Percentiles rank a stretch among this genome's conserved stretches.
These are phyloP conservation scores for Baorangia bicolor DNA, from an alignment of 768 basidiomycete genomes.

Conservation along the genomic window DNA sequence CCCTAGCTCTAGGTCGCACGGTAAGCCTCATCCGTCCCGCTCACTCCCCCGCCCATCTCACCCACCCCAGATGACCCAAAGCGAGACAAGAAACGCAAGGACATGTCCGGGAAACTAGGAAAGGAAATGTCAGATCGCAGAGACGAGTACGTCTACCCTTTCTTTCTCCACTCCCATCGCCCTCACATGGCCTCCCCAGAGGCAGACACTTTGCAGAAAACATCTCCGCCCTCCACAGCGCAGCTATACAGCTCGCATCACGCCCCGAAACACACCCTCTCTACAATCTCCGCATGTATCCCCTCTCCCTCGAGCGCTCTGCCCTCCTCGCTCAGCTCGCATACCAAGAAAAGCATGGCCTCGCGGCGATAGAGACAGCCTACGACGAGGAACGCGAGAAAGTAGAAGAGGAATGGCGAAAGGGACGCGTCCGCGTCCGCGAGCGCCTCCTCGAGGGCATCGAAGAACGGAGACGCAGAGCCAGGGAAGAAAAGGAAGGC, in stretches of 20 bases:
- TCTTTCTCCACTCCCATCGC: constrained; percentile 1
- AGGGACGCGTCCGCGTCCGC: constrained; percentile 70
- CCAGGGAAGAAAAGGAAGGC: constrained; percentile 86
- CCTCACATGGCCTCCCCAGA: constrained; percentile 35
- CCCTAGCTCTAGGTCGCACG: constrained; percentile 43
- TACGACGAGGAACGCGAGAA: constrained; percentile 76
- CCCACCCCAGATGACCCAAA: constrained; percentile 43
- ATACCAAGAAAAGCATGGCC: constrained; percentile 65
- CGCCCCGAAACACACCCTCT: constrained; percentile 64
- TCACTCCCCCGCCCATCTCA: constrained; percentile 26
- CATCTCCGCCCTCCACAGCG: constrained; percentile 57
- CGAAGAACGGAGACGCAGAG: constrained; percentile 74
- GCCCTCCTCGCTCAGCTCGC: constrained; percentile 66
- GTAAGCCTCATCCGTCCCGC: constrained; percentile 24
- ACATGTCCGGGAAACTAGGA: constrained; percentile 64
- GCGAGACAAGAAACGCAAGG: constrained; percentile 68
- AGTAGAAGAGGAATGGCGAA: constrained; percentile 81
- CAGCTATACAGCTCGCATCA: constrained; percentile 61
- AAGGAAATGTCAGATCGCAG: constrained; percentile 74
- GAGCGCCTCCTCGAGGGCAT: constrained; percentile 82
- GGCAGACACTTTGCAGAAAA: constrained; percentile 62
- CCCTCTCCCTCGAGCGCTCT: constrained; percentile 73
- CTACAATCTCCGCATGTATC: constrained; percentile 72
- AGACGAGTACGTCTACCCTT: constrained; percentile 59
- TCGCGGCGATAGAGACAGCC: constrained; percentile 64